Percentiles rank a stretch among this genome's conserved stretches.
Evolutionary conservation across 2,329 filamentous ascomycete genomes (phyloP).

Genomic region (Cladophialophora psammophila): DNA sequence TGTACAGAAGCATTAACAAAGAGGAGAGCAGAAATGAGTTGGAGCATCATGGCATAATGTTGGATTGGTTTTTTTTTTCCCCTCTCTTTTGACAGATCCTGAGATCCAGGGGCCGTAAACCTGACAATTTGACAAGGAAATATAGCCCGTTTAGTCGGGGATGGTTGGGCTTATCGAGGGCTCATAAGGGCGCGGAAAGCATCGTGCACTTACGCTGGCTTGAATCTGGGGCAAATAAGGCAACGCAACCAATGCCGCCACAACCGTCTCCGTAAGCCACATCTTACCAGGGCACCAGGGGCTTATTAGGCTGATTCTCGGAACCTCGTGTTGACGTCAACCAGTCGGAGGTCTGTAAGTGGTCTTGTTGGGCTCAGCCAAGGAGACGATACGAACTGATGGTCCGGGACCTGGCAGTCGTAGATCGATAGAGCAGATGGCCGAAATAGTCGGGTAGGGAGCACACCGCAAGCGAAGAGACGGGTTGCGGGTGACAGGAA

Average conservation of each 20-base stretch:
- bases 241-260: constrained; percentile 31
- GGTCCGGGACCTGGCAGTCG: background rate
- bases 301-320: constrained; percentile 25
- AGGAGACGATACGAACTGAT: constrained; percentile 5
- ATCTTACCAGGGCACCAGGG: constrained; percentile 17
- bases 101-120: constrained; percentile 1
- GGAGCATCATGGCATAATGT: constrained; percentile 24
- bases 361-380: constrained; percentile 3
- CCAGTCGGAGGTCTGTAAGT: constrained; percentile 8
- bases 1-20: constrained; percentile 31
- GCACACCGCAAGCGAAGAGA: constrained; percentile 4
- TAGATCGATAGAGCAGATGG: background rate
- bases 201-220: constrained; percentile 30
- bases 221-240: constrained; percentile 26
- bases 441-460: background rate
- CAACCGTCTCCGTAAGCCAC: constrained; percentile 31
- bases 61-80: too few relatives aligned
- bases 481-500: constrained; percentile 14
- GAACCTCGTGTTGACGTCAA: constrained; percentile 25
- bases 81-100: background rate
- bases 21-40: constrained; percentile 26
- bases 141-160: constrained; percentile 3
- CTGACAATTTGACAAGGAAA: constrained; percentile 8
- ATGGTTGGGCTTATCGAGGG: constrained; percentile 11
- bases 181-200: background rate